These are phyloP conservation scores for Strigomonas galati DNA, from an alignment of 208 protist genomes.

Conservation along the genomic window DNA sequence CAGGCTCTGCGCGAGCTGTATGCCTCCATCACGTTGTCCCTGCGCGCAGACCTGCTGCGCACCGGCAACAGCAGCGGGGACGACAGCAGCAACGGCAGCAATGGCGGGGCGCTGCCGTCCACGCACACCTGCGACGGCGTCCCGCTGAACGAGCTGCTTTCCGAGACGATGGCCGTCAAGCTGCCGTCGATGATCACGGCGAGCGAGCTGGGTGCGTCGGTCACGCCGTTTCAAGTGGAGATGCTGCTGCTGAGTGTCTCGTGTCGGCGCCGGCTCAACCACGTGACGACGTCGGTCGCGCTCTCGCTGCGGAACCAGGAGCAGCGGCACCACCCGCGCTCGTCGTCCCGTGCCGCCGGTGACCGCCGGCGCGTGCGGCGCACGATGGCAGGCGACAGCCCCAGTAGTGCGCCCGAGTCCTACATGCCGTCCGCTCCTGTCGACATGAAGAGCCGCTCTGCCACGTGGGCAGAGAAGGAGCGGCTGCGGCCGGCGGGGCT, in stretches of 20 bases:
- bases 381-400: neutral
- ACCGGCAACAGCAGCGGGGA: constrained; percentile 11
- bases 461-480: neutral
- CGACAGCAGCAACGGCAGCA: constrained; percentile 9
- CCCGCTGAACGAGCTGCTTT: neutral
- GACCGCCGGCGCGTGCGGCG: neutral
- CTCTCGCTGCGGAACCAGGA: neutral
- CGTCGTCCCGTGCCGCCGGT: neutral
- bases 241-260: constrained; percentile 61
- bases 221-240: constrained; percentile 52
- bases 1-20: constrained; percentile 45
- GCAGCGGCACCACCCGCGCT: neutral
- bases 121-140: neutral
- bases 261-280: constrained; percentile 51
- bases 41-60: constrained; percentile 37
- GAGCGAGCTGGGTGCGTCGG: constrained; percentile 29
- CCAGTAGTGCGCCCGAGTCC: neutral
- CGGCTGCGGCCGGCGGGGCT: neutral
- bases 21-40: constrained; percentile 31
- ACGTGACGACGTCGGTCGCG: constrained; percentile 15
- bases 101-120: neutral
- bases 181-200: constrained; percentile 23
- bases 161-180: neutral
- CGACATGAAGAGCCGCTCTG: too few species aligned
- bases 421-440: too few species aligned